These are phyloP conservation scores for Escovopsis weberi DNA, from an alignment of 2,329 filamentous ascomycete species.

Conservation along the genomic window DNA sequence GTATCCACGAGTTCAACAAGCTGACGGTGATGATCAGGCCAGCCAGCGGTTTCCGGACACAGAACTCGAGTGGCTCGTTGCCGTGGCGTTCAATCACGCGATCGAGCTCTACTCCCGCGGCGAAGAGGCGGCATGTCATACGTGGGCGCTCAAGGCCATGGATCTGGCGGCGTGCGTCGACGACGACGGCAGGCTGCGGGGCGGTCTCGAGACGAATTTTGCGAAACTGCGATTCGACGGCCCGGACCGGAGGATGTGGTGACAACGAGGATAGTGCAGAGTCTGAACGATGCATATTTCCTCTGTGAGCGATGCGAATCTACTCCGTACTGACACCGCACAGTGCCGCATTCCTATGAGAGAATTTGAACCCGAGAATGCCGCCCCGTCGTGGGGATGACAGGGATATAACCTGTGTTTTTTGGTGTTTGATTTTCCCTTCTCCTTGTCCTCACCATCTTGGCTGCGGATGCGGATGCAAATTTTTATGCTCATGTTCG, in stretches of 20 bases:
- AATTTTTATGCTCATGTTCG: too few relatives aligned
- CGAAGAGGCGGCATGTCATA: slow-evolving; percentile 38
- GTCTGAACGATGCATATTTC: too few relatives aligned
- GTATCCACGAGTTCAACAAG: not conserved
- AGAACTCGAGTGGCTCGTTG: slow-evolving; percentile 66
- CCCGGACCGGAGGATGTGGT: not conserved
- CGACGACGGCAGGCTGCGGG: slow-evolving; percentile 36
- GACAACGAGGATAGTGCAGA: too few relatives aligned
- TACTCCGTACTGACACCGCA: too few relatives aligned
- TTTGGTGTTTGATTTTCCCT: too few relatives aligned
- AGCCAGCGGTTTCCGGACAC: slow-evolving; percentile 41
- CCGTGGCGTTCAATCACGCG: slow-evolving; percentile 53
- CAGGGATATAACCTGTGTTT: too few relatives aligned
- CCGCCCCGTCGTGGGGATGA: too few relatives aligned
- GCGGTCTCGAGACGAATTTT: slow-evolving; percentile 29
- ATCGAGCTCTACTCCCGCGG: slow-evolving; percentile 48
- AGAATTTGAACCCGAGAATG: too few relatives aligned
- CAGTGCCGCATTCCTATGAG: too few relatives aligned
- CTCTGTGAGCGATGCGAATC: too few relatives aligned
- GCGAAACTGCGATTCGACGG: slow-evolving; percentile 20
- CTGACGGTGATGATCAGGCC: slow-evolving; percentile 13
- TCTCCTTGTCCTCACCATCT: too few relatives aligned
- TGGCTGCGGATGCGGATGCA: too few relatives aligned
- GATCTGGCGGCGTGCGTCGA: slow-evolving; percentile 42
- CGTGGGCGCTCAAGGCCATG: slow-evolving; percentile 50